phyloP scores from a whole-genome alignment of 2,329 filamentous ascomycete species.

The Ophiostoma fasciatum region DNA sequence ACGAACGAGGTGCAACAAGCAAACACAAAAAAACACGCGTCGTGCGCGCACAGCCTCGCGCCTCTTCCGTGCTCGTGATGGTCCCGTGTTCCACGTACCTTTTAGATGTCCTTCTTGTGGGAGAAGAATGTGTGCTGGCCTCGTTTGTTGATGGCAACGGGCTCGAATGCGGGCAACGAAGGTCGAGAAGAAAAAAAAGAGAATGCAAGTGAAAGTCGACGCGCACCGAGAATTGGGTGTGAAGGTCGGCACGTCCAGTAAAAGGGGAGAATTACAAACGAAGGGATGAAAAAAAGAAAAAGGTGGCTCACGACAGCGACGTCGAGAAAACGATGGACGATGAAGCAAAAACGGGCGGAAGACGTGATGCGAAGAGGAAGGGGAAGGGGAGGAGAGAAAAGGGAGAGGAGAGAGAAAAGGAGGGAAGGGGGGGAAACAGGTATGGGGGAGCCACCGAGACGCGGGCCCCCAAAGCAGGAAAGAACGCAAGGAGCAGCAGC shows the following conservation, averaged over 20 bases:
- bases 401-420: conserved; percentile 2
- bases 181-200: conserved; percentile 4
- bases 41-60: background rate
- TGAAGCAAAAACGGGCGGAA: conserved; percentile 5
- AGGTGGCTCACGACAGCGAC: conserved; percentile 4
- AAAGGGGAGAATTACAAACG: conserved; percentile 1
- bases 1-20: background rate
- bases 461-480: conserved; percentile 1
- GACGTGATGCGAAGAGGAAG: conserved; percentile 1
- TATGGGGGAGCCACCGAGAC: background rate
- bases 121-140: background rate
- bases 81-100: conserved; percentile 3
- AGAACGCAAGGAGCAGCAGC: background rate
- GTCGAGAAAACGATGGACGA: conserved; percentile 12
- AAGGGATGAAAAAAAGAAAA: conserved; percentile 1
- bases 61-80: background rate
- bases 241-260: too few relatives aligned
- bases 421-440: conserved; percentile 2
- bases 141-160: background rate
- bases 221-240: too few relatives aligned
- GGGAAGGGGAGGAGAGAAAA: conserved; percentile 3
- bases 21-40: too few relatives aligned
- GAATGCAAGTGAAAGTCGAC: too few relatives aligned
- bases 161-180: conserved; percentile 3
- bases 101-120: background rate